Evolutionary conservation across 768 basidiomycete species (phyloP).

Genomic region (Boletellus sp.): DNA sequence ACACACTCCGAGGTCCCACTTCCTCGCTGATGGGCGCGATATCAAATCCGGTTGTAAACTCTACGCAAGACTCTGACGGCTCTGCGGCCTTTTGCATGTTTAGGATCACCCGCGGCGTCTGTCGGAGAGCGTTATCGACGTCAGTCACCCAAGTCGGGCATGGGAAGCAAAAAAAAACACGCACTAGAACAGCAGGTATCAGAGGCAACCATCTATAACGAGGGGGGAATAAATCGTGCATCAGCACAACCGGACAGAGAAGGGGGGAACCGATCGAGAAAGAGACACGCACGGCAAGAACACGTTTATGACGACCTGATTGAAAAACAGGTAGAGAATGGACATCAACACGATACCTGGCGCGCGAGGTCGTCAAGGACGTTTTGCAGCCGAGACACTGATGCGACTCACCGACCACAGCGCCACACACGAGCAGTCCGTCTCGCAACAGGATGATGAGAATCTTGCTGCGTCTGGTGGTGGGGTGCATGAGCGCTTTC

Average conservation of each 20-base stretch:
- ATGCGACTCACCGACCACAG: slow-evolving; percentile 9
- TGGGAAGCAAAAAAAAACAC: not conserved
- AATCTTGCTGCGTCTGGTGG: slow-evolving; percentile 14
- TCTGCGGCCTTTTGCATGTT: slow-evolving; percentile 16
- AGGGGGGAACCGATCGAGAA: not conserved
- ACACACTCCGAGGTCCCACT: not conserved
- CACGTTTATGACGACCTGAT: slow-evolving; percentile 9
- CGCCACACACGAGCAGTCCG: slow-evolving; percentile 10
- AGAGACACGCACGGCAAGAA: slow-evolving; percentile 14
- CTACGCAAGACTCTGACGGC: slow-evolving; percentile 1
- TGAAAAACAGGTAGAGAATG: not conserved
- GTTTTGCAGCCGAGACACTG: not conserved
- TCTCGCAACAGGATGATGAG: slow-evolving; percentile 13
- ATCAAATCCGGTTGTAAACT: slow-evolving; percentile 10
- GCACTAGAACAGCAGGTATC: slow-evolving; percentile 13
- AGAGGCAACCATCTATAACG: slow-evolving; percentile 11
- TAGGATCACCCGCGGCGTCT: slow-evolving; percentile 21
- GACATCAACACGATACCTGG: slow-evolving; percentile 1
- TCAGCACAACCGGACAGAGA: not conserved
- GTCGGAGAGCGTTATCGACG: not conserved
- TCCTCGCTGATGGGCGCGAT: not conserved
- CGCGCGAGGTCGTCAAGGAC: not conserved
- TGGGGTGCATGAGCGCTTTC: slow-evolving; percentile 3
- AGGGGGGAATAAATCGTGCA: not conserved
- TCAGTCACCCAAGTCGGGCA: not conserved